These are phyloP conservation scores for Botrytis pseudocinerea DNA, from an alignment of 2,329 filamentous ascomycete species.

Conservation along the genomic window DNA sequence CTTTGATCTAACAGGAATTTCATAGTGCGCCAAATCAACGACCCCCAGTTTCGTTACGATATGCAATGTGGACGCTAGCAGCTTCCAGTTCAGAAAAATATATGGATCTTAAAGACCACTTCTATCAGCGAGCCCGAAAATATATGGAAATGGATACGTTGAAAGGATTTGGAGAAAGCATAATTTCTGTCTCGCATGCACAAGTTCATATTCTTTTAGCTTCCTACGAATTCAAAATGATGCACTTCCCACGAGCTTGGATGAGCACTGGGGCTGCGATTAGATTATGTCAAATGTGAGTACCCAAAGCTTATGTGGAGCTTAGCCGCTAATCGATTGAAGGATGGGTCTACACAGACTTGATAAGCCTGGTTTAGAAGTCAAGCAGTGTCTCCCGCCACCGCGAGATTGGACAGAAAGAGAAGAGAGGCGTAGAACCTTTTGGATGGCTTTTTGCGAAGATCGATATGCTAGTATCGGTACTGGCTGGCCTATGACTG, in stretches of 20 bases:
- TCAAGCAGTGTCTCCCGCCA: slow-evolving; percentile 86
- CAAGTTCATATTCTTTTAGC: slow-evolving; percentile 81
- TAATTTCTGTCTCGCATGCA: slow-evolving; percentile 81
- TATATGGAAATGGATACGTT: slow-evolving; percentile 89
- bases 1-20: slow-evolving; percentile 14
- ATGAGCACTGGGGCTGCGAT: slow-evolving; percentile 81
- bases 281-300: slow-evolving; percentile 80
- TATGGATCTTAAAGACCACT: slow-evolving; percentile 75
- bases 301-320: slow-evolving; percentile 22
- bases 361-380: slow-evolving; percentile 79
- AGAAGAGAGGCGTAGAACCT: slow-evolving; percentile 87
- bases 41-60: slow-evolving; percentile 83
- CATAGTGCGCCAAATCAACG: slow-evolving; percentile 73
- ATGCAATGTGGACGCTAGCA: slow-evolving; percentile 96
- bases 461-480: slow-evolving; percentile 95
- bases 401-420: slow-evolving; percentile 91
- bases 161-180: slow-evolving; percentile 86
- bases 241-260: slow-evolving; percentile 97
- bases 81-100: slow-evolving; percentile 84
- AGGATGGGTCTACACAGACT: slow-evolving; percentile 92
- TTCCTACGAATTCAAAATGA: slow-evolving; percentile 92
- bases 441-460: slow-evolving; percentile 90
- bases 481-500: slow-evolving; percentile 93
- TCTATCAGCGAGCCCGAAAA: slow-evolving; percentile 86
- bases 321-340: slow-evolving; percentile 44